Evolutionary conservation across 2,329 filamentous ascomycete genomes (phyloP).

Genomic region (Diaporthe ilicicola): DNA sequence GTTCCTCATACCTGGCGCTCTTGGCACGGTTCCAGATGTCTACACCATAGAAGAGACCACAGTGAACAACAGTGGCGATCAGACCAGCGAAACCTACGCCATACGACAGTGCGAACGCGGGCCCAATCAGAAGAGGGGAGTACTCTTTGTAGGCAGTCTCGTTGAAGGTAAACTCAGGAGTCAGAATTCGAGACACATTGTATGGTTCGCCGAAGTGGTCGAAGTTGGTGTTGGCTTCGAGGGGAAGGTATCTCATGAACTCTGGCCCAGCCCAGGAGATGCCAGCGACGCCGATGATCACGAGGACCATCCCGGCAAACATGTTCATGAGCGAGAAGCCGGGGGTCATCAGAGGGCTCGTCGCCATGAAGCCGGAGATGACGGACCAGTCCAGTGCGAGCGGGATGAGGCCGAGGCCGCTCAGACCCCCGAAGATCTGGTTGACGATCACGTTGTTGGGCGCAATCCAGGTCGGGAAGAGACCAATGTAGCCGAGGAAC

Average conservation of each 20-base stretch:
- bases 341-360: conserved; percentile 15
- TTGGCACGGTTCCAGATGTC: conserved; percentile 37
- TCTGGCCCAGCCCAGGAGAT: conserved; percentile 19
- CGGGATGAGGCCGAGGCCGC: conserved; percentile 10
- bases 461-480: conserved; percentile 16
- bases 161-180: conserved; percentile 5
- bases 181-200: conserved; percentile 9
- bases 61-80: conserved; percentile 23
- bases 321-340: conserved; percentile 21
- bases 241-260: conserved; percentile 16
- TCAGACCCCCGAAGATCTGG: conserved; percentile 16
- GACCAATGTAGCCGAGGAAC: conserved; percentile 5
- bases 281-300: conserved; percentile 1
- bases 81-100: conserved; percentile 14
- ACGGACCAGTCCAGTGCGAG: conserved; percentile 21
- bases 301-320: conserved; percentile 13
- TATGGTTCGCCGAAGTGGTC: background rate
- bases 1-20: conserved; percentile 24
- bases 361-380: conserved; percentile 11
- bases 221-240: conserved; percentile 11
- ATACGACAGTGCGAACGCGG: conserved; percentile 10
- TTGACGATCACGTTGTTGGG: conserved; percentile 22
- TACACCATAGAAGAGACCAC: conserved; percentile 34
- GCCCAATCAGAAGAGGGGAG: background rate
- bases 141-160: conserved; percentile 23